Evolutionary conservation across 352 stramenopile species (phyloP).

Genomic region (Globisporangium uncinulatum): DNA sequence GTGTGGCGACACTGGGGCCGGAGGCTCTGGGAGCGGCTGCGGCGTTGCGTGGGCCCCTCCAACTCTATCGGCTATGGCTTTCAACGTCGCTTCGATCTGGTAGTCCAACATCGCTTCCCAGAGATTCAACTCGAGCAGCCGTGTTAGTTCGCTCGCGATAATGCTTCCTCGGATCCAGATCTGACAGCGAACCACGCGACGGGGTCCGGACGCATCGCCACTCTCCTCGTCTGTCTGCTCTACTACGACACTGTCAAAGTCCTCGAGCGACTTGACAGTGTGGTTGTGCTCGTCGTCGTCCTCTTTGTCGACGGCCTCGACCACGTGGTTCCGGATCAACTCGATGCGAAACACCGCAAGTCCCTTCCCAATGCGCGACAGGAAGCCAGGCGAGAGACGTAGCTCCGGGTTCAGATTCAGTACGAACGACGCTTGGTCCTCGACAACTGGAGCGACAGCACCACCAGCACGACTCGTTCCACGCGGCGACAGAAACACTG

Average conservation of each 20-base stretch:
- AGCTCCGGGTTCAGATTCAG: constrained; percentile 84
- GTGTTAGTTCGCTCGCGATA: constrained; percentile 36
- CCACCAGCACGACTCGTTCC: neutral
- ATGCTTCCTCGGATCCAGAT: constrained; percentile 75
- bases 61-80: constrained; percentile 6
- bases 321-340: constrained; percentile 23
- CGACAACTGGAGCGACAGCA: neutral
- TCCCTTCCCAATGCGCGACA: constrained; percentile 70
- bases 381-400: constrained; percentile 63
- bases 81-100: constrained; percentile 59
- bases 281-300: neutral
- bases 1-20: constrained; percentile 9
- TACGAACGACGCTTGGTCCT: constrained; percentile 52
- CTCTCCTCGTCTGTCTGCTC: neutral
- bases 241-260: constrained; percentile 5
- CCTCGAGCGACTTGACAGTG: constrained; percentile 12
- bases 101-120: constrained; percentile 78
- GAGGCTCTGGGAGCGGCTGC: neutral
- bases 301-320: neutral
- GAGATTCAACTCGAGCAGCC: constrained; percentile 61
- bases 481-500: constrained; percentile 15
- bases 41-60: neutral
- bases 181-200: constrained; percentile 32
- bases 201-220: neutral
- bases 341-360: constrained; percentile 65